Base-by-base conservation (phyloP, 2,329 filamentous ascomycete genomes). In the Colletotrichum australisinense region DNA sequence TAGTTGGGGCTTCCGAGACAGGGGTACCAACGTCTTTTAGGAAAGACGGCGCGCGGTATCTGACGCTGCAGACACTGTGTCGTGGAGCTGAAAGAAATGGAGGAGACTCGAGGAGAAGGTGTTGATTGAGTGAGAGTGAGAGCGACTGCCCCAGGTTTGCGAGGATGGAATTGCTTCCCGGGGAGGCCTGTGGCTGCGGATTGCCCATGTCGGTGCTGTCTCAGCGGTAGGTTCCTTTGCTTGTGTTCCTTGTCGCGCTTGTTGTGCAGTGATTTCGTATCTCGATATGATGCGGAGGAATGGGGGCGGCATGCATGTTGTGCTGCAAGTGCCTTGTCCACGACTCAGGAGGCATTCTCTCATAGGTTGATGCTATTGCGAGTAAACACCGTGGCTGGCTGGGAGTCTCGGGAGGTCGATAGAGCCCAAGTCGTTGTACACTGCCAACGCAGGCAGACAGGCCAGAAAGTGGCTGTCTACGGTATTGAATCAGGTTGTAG, bases 131-230 rank as follows among this genome's bases (percentile, higher is more conserved):
- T 32, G 30, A 11, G 30, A 32, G 30, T 32, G 19, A 46, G 7
- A n/a, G 42, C 42, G 42, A 46, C 19, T 46, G 19, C 42, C 42
- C 19, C 19, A 42, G 35, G 35, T 16, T 42, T 42, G 35, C 35
- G 16, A 46, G 42, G n/a, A 38, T 63, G 5, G 30, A 24, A 32
- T 53, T 71, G 56, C 68, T 71, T 71, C 56, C 67, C 46, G 63
- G 4, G n/a, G 65, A 67, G 58, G 32, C 57, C 42, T 46, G 42
- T n/a, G 42, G 16, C 6, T 46, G 42, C 42, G 19, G 7, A 8
- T n/a, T 63, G 59, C 63, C 58, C 52, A 69, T 63, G 65, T 35
- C 26, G 24, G 59, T 52, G 16, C 19, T 69, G 67, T 70, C 60
- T 64, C 56, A 70, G 16, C 60, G 22, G 19, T 35, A 55, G 16